Evolutionary conservation across 805 yeast species (phyloP), one percentile per base, ranked within the genome.

Genomic region (Tetrapisispora namnaoensis): DNA sequence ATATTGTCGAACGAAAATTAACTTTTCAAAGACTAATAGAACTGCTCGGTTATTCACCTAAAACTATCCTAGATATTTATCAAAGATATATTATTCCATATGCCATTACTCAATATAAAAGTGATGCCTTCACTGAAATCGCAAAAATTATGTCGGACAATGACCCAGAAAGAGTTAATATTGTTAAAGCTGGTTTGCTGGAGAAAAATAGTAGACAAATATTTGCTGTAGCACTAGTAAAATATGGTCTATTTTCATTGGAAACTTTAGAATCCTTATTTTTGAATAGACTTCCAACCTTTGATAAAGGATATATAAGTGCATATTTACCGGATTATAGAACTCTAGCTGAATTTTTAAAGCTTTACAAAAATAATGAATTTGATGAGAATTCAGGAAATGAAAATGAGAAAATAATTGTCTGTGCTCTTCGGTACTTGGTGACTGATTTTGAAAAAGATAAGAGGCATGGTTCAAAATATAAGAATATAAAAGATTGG

Each of bases 41-140:
- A 27, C 68, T 87, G 11, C 72, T 88, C 18, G 84, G 80, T 0
- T 77, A 87, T 42, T 73, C 85, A 1, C 70, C 74, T 3, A 72
- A 71, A 18, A 78, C 78, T 18, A 84, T 93, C 46, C 68, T 90
- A 27, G 72, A 72, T 35, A 72, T 91, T 47, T 87, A 95, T 4
- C 77, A 79, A 42, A 77, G 79, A 18, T 83, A 79, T 57, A 86
- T 90, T 0, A 75, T 90, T 0, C 97, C 98, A 0, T 75, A 82
- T 53, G 70, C 90, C 7, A 72, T 89, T 48, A 81, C 82, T 10
- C 79, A 79, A 43, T 80, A 82, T 57, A 78, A 81, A 52, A 71
- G 72, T 42, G 86, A 81, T 55, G 76, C 78, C 24, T 71, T 90
- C 37, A 51, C 61, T 20, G 66, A 65, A 46, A 58, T 67, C 20